Percentiles rank a stretch among this genome's conserved stretches.
Conservation (phyloP, 352 stramenopile species). For the Globisporangium okanoganense region DNA sequence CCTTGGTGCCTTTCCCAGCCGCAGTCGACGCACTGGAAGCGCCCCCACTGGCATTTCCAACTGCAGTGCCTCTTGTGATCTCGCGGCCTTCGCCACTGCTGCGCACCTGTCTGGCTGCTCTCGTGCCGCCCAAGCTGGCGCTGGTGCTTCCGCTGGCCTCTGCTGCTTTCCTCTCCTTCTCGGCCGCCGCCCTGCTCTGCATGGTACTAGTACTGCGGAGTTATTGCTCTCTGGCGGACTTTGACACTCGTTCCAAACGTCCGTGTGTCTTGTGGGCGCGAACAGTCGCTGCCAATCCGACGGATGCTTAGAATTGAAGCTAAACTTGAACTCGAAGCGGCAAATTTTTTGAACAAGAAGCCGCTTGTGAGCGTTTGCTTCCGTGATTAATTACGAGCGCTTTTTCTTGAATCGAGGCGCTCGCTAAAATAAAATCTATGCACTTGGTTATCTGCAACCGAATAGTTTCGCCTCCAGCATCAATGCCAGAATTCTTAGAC, state of each 20-base stretch:
- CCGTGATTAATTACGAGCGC: background rate
- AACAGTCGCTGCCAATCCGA: background rate
- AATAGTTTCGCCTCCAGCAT: background rate
- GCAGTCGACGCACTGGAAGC: background rate
- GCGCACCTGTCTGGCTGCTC: conserved; percentile 32
- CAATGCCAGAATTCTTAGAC: conserved; percentile 34
- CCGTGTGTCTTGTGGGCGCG: background rate
- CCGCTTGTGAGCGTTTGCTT: background rate
- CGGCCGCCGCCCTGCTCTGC: background rate
- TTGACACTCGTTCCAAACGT: background rate
- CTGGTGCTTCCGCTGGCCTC: conserved; percentile 10
- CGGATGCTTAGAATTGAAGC: background rate
- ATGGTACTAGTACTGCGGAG: background rate
- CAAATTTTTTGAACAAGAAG: conserved; percentile 6
- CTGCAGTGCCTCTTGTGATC: conserved; percentile 14
- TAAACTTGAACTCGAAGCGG: background rate
- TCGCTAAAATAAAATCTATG: conserved; percentile 14
- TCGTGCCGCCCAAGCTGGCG: conserved; percentile 11
- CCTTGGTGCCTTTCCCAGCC: conserved; percentile 1
- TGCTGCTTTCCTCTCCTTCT: conserved; percentile 8
- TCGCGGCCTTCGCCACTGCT: conserved; percentile 28
- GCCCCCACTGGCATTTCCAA: conserved; percentile 12
- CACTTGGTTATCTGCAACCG: background rate
- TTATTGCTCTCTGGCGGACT: background rate
- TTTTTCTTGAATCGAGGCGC: conserved; percentile 2